A percentile compares a stretch with the other conserved stretches of the same genome.
Conservation (phyloP, 495 filamentous ascomycete species). For the Aspergillus mulundensis region DNA sequence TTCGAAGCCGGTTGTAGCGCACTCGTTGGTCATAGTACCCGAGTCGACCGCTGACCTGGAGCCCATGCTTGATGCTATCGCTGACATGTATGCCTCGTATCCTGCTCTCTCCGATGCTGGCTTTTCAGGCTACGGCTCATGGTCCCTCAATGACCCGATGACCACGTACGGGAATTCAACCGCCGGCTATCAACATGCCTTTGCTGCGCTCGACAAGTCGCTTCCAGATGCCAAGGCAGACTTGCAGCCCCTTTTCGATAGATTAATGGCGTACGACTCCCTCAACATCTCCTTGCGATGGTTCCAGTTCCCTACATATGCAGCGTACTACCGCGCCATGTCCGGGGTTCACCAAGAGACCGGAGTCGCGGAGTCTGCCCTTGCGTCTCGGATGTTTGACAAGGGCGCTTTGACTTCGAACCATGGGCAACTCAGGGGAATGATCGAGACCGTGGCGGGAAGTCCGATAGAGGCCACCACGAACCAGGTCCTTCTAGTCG, state of each 20-base stretch:
- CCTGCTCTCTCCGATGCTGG: slow-evolving; percentile 21
- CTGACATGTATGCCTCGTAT: slow-evolving; percentile 13
- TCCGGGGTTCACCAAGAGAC: slow-evolving; percentile 26
- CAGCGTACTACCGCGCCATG: slow-evolving; percentile 29
- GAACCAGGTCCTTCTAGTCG: slow-evolving; percentile 31
- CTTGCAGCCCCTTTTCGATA: slow-evolving; percentile 21
- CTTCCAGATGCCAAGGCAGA: slow-evolving; percentile 18
- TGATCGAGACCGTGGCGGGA: slow-evolving; percentile 29
- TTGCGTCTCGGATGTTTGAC: slow-evolving; percentile 38
- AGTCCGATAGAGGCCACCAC: slow-evolving; percentile 23
- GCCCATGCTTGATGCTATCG: slow-evolving; percentile 14
- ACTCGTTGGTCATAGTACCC: slow-evolving; percentile 16
- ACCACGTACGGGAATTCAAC: slow-evolving; percentile 23
- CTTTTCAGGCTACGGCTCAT: slow-evolving; percentile 37
- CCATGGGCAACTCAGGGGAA: slow-evolving; percentile 16
- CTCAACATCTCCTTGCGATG: slow-evolving; percentile 9
- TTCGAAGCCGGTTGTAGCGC: slow-evolving; percentile 15
- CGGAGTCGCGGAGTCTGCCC: slow-evolving; percentile 15
- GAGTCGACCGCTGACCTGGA: slow-evolving; percentile 10
- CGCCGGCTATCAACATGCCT: slow-evolving; percentile 30
- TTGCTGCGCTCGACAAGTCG: slow-evolving; percentile 27
- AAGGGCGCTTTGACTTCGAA: slow-evolving; percentile 26
- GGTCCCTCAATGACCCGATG: slow-evolving; percentile 24
- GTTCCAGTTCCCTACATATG: slow-evolving; percentile 30
- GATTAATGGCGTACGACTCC: slow-evolving; percentile 15